Evolutionary conservation across 192 early-diverging fungal genomes (phyloP), one percentile per base, ranked within the genome.

Genomic region (Podila epigama): DNA sequence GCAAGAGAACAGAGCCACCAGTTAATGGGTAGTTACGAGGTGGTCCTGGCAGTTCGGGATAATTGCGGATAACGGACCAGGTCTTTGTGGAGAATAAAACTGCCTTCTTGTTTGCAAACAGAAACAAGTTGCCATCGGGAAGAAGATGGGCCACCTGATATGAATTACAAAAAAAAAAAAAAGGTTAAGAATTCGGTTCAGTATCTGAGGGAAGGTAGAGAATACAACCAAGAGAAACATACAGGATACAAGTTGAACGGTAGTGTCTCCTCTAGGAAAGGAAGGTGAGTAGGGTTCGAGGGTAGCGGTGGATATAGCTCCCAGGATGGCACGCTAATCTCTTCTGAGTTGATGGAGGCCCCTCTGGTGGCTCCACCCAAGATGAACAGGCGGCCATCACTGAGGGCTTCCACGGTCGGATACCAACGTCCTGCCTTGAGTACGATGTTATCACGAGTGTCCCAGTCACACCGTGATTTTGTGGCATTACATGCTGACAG

Each of bases 21-120:
- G 89, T 87, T 6, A 84, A 60, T 9, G 89, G 89, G 60, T 90
- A 90, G 16, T 81, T 82, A 10, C 87, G 75, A 6, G 78, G 65
- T 9, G 66, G 69, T 0, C 86, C 86, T 2, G 79, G 82, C 1
- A 89, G 79, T 12, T 79, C 73, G 5, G 83, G 84, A 12, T 84
- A 63, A 13, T 71, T 68, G 34, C 71, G 82, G 4, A 81, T 64
- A 4, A 84, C 52, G 18, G 53, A 39, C 59, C 80, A 75, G 5
- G 70, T 79, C 10, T 63, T 72, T 35, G 79, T 83, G 28, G 85
- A 79, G 54, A 78, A 87, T 34, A 87, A 60, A 18, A 81, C 66
- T 11, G 80, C 72, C 32, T 80, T 68, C 13, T 60, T 79, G 57
- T 70, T 84, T 11, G 86, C 80, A 57, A 83, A 83, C 5, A 87